Conservation (phyloP, 768 basidiomycete species). For the Tricholoma flavovirens region DNA sequence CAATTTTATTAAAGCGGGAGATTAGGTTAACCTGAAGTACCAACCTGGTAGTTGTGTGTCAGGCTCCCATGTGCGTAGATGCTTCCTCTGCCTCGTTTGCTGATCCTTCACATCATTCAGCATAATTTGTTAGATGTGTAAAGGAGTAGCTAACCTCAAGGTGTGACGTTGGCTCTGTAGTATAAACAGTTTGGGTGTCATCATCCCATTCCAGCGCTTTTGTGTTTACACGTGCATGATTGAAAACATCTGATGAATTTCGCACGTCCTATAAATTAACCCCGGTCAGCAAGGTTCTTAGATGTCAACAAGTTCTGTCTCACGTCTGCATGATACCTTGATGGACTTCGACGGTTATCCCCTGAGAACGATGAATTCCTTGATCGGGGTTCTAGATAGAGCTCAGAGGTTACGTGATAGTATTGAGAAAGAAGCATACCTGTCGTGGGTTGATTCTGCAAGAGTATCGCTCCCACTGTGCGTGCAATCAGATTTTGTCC, state of each 20-base stretch:
- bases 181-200: constrained; percentile 38
- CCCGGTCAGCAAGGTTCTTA: not conserved
- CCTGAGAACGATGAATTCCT: constrained; percentile 48
- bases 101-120: not conserved
- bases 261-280: constrained; percentile 28
- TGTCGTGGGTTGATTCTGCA: constrained; percentile 37
- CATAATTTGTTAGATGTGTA: not conserved
- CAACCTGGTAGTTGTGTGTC: constrained; percentile 39
- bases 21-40: constrained; percentile 4
- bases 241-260: constrained; percentile 35
- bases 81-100: constrained; percentile 41
- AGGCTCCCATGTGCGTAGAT: constrained; percentile 60
- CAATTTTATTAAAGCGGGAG: constrained; percentile 1
- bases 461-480: constrained; percentile 41
- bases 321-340: constrained; percentile 41
- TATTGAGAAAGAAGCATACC: constrained; percentile 18
- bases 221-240: constrained; percentile 33
- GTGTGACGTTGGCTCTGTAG: constrained; percentile 35
- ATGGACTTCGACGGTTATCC: constrained; percentile 41
- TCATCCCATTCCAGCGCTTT: constrained; percentile 44
- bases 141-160: constrained; percentile 33
- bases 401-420: constrained; percentile 15
- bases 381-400: constrained; percentile 35
- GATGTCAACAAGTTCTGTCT: not conserved
- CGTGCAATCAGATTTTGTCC: constrained; percentile 13